Evolutionary conservation across 2,329 filamentous ascomycete genomes (phyloP).

Genomic region (Periglandula ipomoeae): DNA sequence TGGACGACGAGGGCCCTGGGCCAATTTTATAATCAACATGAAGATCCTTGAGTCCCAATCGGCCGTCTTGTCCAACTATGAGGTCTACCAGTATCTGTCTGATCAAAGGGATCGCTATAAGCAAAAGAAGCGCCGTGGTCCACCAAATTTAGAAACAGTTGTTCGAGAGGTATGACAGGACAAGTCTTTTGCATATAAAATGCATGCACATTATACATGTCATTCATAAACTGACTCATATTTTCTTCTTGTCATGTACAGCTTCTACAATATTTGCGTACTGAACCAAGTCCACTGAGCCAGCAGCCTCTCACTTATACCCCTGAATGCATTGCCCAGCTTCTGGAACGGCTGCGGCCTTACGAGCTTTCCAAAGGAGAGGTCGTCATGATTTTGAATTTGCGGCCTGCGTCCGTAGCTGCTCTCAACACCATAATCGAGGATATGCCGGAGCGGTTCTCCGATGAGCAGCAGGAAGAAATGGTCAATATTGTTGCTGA

Average conservation of each 20-base stretch:
- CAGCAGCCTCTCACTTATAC: constrained; percentile 45
- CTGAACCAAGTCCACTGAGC: constrained; percentile 45
- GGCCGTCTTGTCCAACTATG: constrained; percentile 62
- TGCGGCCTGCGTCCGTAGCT: constrained; percentile 48
- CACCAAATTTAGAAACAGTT: constrained; percentile 50
- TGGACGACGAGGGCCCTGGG: not conserved
- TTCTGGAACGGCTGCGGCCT: constrained; percentile 45
- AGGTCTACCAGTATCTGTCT: constrained; percentile 58
- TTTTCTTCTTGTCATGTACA: constrained; percentile 18
- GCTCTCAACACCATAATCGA: constrained; percentile 56
- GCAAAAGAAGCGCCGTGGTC: constrained; percentile 39
- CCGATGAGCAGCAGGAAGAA: constrained; percentile 46
- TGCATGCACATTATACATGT: not conserved
- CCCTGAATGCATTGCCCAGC: constrained; percentile 38
- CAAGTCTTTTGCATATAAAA: not conserved
- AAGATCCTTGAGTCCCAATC: constrained; percentile 65
- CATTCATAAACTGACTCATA: not conserved
- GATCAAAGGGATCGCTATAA: constrained; percentile 46
- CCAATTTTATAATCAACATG: constrained; percentile 31
- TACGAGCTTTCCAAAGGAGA: constrained; percentile 60
- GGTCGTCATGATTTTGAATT: constrained; percentile 58
- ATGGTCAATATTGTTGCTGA: constrained; percentile 48
- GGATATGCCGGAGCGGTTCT: constrained; percentile 53
- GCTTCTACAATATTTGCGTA: constrained; percentile 53
- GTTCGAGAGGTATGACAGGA: constrained; percentile 50